Evolutionary conservation across 768 basidiomycete genomes (phyloP).

Genomic region (Boletus fagicola): DNA sequence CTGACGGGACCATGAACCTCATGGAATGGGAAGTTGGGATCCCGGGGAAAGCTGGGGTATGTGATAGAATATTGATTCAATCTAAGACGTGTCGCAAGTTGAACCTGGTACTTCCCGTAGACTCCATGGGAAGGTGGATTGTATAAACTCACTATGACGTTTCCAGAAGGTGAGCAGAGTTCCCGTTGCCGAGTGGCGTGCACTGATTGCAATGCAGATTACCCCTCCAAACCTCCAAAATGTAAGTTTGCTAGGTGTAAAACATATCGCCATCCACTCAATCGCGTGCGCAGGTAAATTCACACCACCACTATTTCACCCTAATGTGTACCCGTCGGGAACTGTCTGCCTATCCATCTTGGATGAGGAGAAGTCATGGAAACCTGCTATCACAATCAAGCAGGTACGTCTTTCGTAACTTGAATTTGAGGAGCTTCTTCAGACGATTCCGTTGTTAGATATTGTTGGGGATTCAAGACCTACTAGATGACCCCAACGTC

Average conservation of each 20-base stretch:
- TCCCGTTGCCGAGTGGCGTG: neutral
- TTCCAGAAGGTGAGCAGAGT: slow-evolving; percentile 79
- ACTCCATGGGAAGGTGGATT: slow-evolving; percentile 97
- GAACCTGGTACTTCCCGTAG: slow-evolving; percentile 42
- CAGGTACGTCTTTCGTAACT: slow-evolving; percentile 55
- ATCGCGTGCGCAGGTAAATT: slow-evolving; percentile 77
- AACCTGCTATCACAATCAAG: slow-evolving; percentile 98
- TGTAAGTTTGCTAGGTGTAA: slow-evolving; percentile 48
- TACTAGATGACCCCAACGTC: slow-evolving; percentile 93
- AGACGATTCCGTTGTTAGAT: slow-evolving; percentile 53
- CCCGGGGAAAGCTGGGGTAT: slow-evolving; percentile 84
- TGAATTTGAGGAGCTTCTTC: neutral
- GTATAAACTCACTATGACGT: slow-evolving; percentile 90
- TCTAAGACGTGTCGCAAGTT: slow-evolving; percentile 10
- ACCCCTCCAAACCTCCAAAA: slow-evolving; percentile 93
- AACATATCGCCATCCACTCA: neutral
- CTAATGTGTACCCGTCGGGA: slow-evolving; percentile 98
- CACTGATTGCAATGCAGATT: slow-evolving; percentile 52
- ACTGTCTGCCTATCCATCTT: slow-evolving; percentile 97
- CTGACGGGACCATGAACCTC: slow-evolving; percentile 93
- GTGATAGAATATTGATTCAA: slow-evolving; percentile 32
- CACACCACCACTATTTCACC: slow-evolving; percentile 91
- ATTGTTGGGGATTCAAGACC: slow-evolving; percentile 91
- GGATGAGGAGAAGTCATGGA: slow-evolving; percentile 99
- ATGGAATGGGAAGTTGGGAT: slow-evolving; percentile 99